A percentile compares a stretch with the other conserved stretches of the same genome.
These are phyloP conservation scores for Xylaria sp. DNA, from an alignment of 2,329 filamentous ascomycete genomes.

Conservation along the genomic window DNA sequence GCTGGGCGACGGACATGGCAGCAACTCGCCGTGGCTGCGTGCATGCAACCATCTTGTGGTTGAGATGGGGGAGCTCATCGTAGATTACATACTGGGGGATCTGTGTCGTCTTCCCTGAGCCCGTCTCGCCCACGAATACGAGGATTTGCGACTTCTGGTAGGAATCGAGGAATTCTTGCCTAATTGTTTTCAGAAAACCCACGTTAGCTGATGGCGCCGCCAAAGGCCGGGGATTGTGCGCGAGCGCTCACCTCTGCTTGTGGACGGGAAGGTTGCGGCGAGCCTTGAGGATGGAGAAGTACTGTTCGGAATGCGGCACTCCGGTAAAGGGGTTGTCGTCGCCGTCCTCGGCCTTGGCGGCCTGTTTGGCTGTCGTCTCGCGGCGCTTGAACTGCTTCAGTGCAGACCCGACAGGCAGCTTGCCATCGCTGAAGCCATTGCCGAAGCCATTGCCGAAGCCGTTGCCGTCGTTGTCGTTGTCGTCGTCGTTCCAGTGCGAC, in stretches of 20 bases:
- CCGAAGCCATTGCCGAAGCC: constrained; percentile 52
- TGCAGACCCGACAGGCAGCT: constrained; percentile 54
- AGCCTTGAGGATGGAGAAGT: constrained; percentile 88
- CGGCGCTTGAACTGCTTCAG: constrained; percentile 79
- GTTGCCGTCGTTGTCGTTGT: constrained; percentile 60
- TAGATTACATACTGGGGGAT: constrained; percentile 98
- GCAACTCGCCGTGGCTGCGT: constrained; percentile 98
- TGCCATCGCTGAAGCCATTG: constrained; percentile 51
- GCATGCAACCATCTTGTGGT: constrained; percentile 92
- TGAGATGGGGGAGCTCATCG: constrained; percentile 90
- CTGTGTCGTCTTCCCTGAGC: constrained; percentile 99
- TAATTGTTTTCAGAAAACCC: constrained; percentile 46
- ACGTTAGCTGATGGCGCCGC: background rate
- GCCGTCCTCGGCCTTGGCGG: constrained; percentile 78
- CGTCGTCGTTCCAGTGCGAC: constrained; percentile 77
- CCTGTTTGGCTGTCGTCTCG: constrained; percentile 80
- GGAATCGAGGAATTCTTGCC: constrained; percentile 90
- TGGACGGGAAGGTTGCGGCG: constrained; percentile 90
- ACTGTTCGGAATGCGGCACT: constrained; percentile 78
- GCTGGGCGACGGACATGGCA: constrained; percentile 97
- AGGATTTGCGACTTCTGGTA: constrained; percentile 96
- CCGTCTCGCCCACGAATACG: constrained; percentile 98
- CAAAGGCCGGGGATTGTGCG: constrained; percentile 4
- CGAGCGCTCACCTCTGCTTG: constrained; percentile 75
- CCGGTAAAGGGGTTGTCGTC: constrained; percentile 88